Base-by-base conservation (phyloP, 768 basidiomycete genomes). In the Gloeopeniophorella convolvens region DNA sequence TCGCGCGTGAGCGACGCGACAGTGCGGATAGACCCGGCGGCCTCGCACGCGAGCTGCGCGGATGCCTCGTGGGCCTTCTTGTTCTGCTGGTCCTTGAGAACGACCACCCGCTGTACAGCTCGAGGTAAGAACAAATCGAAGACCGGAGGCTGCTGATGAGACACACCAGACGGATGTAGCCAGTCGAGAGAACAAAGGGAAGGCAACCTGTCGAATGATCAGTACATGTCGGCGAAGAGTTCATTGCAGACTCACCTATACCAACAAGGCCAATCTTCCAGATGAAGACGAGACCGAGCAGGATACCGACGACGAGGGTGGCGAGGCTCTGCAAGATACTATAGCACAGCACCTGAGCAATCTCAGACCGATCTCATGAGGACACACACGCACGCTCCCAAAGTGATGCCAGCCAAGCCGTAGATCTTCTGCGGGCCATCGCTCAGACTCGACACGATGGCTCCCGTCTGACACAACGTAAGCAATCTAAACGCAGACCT, bases 21-120 rank as follows among this genome's bases (percentile, higher is more conserved):
- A 2, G 94, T 96, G 30, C 89, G 79, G 59, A 97, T 94, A 9
- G 94, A 77, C 9, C 78, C 85, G 21, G 91, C 89, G 28, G 91
- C 90, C 66, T 97, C 94, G 58, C 91, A 93, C 34, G 93, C 93
- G 18, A 93, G 64, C 52, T 95, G 91, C 4, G 93, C 89, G 21
- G 88, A 89, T 4, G 66, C 67, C 59, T 84, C 87, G 62, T 97
- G 90, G 0, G 82, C 72, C 58, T 75, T 74, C 68, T 90, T 90
- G 72, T 90, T 92, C 55, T 72, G 65, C 61, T 87, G 79, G 60
- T 89, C 92, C 65, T 94, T 95, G 55, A 93, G 69, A 1, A 92
- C 88, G 51, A 96, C 91, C 36, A 95, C 85, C 27, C 78, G 83
- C 73, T 83, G 48, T 18, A 23, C 18, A 13, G 27, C 4, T 12